Evolutionary conservation across 1,139 yeast genomes (phyloP).

Genomic region (Arxiozyma heterogenica): DNA sequence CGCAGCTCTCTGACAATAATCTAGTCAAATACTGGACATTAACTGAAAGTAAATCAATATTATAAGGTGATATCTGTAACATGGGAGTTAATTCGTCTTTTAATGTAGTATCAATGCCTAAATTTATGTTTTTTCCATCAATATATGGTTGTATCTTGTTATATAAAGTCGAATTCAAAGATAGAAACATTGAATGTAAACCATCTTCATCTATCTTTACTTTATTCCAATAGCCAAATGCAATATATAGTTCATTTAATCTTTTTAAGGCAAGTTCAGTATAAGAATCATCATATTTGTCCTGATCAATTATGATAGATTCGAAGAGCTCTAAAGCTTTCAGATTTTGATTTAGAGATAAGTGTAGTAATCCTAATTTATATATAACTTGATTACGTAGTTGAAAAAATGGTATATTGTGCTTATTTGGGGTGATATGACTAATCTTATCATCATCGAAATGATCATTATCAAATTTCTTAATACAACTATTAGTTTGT

Average conservation of each 20-base stretch:
- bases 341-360: slow-evolving; percentile 22
- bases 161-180: slow-evolving; percentile 10
- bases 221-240: slow-evolving; percentile 26
- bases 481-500: not conserved
- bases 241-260: slow-evolving; percentile 18
- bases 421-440: not conserved
- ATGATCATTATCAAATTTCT: not conserved
- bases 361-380: slow-evolving; percentile 23
- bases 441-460: not conserved
- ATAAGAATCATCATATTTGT: slow-evolving; percentile 13
- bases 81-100: slow-evolving; percentile 13
- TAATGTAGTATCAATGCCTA: slow-evolving; percentile 1
- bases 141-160: slow-evolving; percentile 1
- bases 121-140: not conserved
- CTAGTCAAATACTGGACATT: slow-evolving; percentile 12
- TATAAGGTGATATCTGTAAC: slow-evolving; percentile 18
- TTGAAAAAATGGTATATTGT: not conserved
- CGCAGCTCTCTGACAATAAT: slow-evolving; percentile 8
- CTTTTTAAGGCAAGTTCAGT: slow-evolving; percentile 17
- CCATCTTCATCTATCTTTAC: slow-evolving; percentile 9
- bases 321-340: slow-evolving; percentile 22
- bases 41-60: slow-evolving; percentile 4
- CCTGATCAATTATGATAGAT: slow-evolving; percentile 4
- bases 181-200: slow-evolving; percentile 4
- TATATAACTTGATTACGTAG: slow-evolving; percentile 17